These are phyloP conservation scores for Stachybotrys echinatus DNA, from an alignment of 2,329 filamentous ascomycete genomes.

Conservation along the genomic window DNA sequence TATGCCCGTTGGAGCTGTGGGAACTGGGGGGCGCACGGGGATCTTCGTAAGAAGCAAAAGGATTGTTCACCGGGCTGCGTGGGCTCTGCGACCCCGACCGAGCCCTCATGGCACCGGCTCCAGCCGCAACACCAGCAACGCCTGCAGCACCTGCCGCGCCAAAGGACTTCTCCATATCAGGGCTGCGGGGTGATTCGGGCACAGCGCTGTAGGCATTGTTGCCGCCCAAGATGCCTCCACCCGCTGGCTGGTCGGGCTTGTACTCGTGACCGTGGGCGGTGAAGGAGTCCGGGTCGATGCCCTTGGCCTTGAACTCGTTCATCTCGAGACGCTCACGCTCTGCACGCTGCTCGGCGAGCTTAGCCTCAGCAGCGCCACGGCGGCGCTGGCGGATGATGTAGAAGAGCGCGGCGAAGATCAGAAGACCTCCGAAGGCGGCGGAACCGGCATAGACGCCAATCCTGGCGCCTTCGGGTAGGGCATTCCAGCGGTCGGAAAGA, in stretches of 20 bases:
- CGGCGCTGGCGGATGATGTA: conserved; percentile 53
- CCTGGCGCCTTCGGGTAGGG: conserved; percentile 44
- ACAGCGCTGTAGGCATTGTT: conserved; percentile 4
- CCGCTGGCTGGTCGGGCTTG: conserved; percentile 5
- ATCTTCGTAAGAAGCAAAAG: background rate
- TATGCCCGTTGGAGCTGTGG: background rate
- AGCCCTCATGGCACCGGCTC: background rate
- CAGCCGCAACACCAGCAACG: background rate
- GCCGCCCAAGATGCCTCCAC: conserved; percentile 2
- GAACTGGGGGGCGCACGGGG: background rate
- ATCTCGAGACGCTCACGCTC: conserved; percentile 46
- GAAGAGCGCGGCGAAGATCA: conserved; percentile 35
- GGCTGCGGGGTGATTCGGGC: conserved; percentile 1
- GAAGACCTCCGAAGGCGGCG: conserved; percentile 35
- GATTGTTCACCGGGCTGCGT: background rate
- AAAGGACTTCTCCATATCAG: background rate
- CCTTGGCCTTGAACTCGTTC: conserved; percentile 41
- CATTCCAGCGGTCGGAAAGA: conserved; percentile 48
- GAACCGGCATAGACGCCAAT: conserved; percentile 46
- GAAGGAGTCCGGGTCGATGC: conserved; percentile 43
- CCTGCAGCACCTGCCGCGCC: background rate
- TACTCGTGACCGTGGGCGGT: conserved; percentile 17
- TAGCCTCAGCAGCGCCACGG: conserved; percentile 45
- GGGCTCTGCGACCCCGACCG: background rate
- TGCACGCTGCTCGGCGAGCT: conserved; percentile 34